Conservation (phyloP, 352 stramenopile species). For the Plasmopara viticola region DNA sequence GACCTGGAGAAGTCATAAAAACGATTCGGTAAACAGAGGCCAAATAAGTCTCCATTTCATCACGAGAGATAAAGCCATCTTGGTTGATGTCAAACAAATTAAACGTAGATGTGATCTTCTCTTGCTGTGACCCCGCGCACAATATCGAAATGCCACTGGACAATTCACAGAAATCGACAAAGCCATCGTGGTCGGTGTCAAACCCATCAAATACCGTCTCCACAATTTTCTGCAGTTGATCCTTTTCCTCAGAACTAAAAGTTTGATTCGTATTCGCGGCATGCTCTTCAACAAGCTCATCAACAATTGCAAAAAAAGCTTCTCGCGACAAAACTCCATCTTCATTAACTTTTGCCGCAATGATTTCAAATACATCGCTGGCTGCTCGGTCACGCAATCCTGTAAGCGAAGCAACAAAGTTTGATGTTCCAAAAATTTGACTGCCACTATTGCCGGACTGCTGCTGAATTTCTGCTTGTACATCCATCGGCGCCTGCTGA, state of each 20-base stretch:
- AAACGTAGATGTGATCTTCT: constrained; percentile 81
- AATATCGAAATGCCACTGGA: constrained; percentile 79
- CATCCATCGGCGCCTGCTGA: constrained; percentile 10
- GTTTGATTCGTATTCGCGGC: constrained; percentile 17
- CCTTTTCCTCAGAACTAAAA: constrained; percentile 23
- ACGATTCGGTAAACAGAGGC: constrained; percentile 79
- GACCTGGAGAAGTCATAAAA: constrained; percentile 56
- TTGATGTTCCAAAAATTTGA: constrained; percentile 39
- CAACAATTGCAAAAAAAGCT: constrained; percentile 65
- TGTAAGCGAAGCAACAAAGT: constrained; percentile 54
- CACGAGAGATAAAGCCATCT: constrained; percentile 72
- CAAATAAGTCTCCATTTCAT: constrained; percentile 86
- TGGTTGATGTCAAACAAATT: constrained; percentile 85
- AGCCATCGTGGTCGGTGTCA: constrained; percentile 66
- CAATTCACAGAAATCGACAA: constrained; percentile 84
- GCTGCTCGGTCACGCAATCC: constrained; percentile 45
- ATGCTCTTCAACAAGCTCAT: constrained; percentile 46
- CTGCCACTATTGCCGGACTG: constrained; percentile 2
- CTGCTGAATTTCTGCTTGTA: constrained; percentile 1
- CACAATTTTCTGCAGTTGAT: constrained; percentile 45
- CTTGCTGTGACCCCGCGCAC: constrained; percentile 65
- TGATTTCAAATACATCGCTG: constrained; percentile 75
- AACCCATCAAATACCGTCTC: constrained; percentile 71
- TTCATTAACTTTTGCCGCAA: constrained; percentile 76
- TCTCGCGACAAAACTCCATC: constrained; percentile 67